These are phyloP conservation scores for Ogataea methylovora DNA, from an alignment of 805 yeast genomes.

Conservation along the genomic window DNA sequence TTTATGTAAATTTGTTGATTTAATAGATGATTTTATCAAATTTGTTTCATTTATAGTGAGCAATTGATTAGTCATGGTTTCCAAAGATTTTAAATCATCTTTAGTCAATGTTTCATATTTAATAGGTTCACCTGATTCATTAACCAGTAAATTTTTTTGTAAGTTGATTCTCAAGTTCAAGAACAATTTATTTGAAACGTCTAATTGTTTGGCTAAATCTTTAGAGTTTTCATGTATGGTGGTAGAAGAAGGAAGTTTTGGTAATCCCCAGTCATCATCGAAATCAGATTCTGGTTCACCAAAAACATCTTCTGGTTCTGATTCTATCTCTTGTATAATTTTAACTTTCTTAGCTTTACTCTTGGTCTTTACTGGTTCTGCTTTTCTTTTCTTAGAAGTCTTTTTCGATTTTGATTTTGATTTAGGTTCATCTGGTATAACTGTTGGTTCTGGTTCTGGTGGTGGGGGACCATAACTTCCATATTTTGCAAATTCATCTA, in stretches of 20 bases:
- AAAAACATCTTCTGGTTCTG: conserved; percentile 9
- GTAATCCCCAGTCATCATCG: conserved; percentile 22
- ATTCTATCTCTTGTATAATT: conserved; percentile 7
- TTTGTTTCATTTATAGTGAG: not conserved
- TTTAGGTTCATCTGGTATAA: conserved; percentile 2
- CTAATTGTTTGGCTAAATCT: conserved; percentile 15
- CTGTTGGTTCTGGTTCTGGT: conserved; percentile 3
- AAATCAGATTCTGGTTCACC: conserved; percentile 11
- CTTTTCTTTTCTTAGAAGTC: conserved; percentile 2
- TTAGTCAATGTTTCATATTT: conserved; percentile 3
- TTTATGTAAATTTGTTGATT: conserved; percentile 23
- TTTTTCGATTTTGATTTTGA: conserved; percentile 3
- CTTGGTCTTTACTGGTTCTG: conserved; percentile 5
- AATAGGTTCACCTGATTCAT: not conserved
- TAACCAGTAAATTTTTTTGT: conserved; percentile 16
- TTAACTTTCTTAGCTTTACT: conserved; percentile 7
- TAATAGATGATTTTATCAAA: conserved; percentile 14
- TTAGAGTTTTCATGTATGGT: conserved; percentile 12
- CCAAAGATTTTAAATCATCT: conserved; percentile 11
- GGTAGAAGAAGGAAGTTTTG: conserved; percentile 12
- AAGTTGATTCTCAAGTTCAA: conserved; percentile 16
- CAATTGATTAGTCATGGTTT: not conserved
- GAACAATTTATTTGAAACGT: conserved; percentile 13
- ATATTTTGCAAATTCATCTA: conserved; percentile 36
- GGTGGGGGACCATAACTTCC: conserved; percentile 34